Conservation (phyloP, 495 filamentous ascomycete genomes). For the Pseudevernia furfuracea region DNA sequence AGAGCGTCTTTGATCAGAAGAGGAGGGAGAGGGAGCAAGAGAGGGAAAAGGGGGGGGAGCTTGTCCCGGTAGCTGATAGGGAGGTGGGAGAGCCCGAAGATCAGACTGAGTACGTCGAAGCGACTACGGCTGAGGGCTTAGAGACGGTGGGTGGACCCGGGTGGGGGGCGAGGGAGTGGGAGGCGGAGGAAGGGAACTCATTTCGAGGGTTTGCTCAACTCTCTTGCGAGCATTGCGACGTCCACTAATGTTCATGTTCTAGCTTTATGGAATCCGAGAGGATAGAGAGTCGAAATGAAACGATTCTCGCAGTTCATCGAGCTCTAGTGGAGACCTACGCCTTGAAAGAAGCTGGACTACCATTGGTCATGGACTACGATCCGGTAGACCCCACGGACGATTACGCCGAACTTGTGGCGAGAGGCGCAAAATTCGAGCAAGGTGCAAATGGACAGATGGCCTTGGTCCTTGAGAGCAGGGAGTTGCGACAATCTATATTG, state of each 20-base stretch:
- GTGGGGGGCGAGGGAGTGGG: slow-evolving; percentile 26
- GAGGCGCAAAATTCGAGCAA: slow-evolving; percentile 30
- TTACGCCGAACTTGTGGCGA: slow-evolving; percentile 3
- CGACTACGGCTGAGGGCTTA: slow-evolving; percentile 50
- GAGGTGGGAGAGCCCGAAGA: slow-evolving; percentile 13
- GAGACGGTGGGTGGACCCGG: slow-evolving; percentile 46
- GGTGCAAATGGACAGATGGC: background rate
- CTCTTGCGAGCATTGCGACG: background rate
- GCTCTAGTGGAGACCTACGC: slow-evolving; percentile 56
- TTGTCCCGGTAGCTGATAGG: background rate
- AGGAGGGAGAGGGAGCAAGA: slow-evolving; percentile 19
- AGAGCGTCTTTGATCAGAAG: slow-evolving; percentile 31
- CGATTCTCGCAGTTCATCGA: slow-evolving; percentile 42
- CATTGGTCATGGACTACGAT: slow-evolving; percentile 8
- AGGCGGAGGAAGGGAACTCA: slow-evolving; percentile 5
- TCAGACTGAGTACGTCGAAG: slow-evolving; percentile 44
- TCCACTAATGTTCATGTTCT: slow-evolving; percentile 11
- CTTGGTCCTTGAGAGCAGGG: slow-evolving; percentile 4
- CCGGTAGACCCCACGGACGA: slow-evolving; percentile 15
- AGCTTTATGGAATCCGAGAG: slow-evolving; percentile 25
- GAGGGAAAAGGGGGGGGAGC: background rate
- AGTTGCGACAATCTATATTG: slow-evolving; percentile 1
- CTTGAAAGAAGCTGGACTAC: slow-evolving; percentile 36
- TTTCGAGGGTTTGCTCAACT: slow-evolving; percentile 22
- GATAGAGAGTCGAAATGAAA: slow-evolving; percentile 25